Percentiles rank a stretch among this genome's conserved stretches.
These are phyloP conservation scores for Cyberlindnera maclurae DNA, from an alignment of 805 yeast species.

Conservation along the genomic window DNA sequence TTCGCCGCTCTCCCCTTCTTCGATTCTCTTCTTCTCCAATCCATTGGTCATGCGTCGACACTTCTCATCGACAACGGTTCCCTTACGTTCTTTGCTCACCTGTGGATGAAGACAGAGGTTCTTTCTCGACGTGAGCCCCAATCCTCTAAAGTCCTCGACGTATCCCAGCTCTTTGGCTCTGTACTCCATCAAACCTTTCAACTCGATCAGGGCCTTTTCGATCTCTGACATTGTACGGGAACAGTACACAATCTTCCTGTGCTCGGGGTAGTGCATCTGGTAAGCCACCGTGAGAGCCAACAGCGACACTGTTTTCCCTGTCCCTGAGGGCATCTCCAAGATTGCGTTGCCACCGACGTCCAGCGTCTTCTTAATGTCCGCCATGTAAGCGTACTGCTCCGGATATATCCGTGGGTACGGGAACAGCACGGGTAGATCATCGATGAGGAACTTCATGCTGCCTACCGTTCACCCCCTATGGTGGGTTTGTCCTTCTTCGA, in stretches of 20 bases:
- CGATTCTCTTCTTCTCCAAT: constrained; percentile 60
- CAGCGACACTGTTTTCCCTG: constrained; percentile 94
- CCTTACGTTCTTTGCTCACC: constrained; percentile 83
- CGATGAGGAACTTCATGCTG: constrained; percentile 60
- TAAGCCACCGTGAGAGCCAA: constrained; percentile 90
- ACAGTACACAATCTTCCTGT: constrained; percentile 88
- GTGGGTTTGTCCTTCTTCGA: too few species aligned
- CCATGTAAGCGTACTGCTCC: constrained; percentile 97
- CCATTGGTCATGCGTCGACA: constrained; percentile 95
- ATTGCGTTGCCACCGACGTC: constrained; percentile 97
- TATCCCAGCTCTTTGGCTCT: constrained; percentile 78
- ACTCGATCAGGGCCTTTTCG: constrained; percentile 91
- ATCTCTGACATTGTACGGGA: constrained; percentile 99
- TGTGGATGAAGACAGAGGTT: constrained; percentile 88
- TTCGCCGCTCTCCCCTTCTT: constrained; percentile 37
- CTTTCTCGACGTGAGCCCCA: constrained; percentile 92
- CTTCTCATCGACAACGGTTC: constrained; percentile 89
- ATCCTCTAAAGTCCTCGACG: constrained; percentile 85
- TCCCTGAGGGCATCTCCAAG: constrained; percentile 98
- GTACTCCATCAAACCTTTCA: constrained; percentile 81
- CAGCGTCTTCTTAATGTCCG: constrained; percentile 84
- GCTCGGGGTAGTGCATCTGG: constrained; percentile 92
- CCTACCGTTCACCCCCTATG: too few species aligned
- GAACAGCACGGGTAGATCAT: constrained; percentile 90
- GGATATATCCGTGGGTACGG: constrained; percentile 97